A percentile compares a stretch with the other conserved stretches of the same genome.
Evolutionary conservation across 257 asterid genomes (phyloP).

Genomic region (Dorcoceras hygrometricum): DNA sequence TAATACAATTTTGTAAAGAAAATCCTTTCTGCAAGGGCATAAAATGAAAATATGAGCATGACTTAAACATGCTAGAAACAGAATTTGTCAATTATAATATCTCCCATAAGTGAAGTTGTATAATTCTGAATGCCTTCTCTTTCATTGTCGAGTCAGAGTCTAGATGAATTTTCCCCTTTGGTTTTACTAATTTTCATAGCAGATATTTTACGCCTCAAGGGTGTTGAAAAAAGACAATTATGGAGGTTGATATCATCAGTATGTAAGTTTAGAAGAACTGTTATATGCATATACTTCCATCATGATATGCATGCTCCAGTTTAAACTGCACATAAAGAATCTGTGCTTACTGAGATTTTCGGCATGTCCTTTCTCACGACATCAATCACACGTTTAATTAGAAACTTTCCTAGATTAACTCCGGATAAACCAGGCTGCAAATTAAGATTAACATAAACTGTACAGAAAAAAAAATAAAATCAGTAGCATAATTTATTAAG

Average conservation of each 20-base stretch:
- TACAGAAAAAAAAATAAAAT: slow-evolving; percentile 10
- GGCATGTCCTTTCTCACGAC: slow-evolving; percentile 90
- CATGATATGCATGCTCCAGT: background rate
- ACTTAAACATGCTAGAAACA: slow-evolving; percentile 1
- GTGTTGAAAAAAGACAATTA: background rate
- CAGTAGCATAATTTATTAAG: background rate
- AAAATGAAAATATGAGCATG: slow-evolving; percentile 10
- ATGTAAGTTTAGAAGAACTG: slow-evolving; percentile 16
- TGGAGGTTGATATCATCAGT: slow-evolving; percentile 1
- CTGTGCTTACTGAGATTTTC: slow-evolving; percentile 60
- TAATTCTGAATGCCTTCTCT: background rate
- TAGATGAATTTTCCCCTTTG: background rate
- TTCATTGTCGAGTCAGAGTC: slow-evolving; percentile 5
- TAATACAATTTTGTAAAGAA: background rate
- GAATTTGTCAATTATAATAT: background rate
- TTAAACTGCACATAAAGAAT: background rate
- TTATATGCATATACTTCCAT: slow-evolving; percentile 3
- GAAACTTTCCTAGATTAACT: slow-evolving; percentile 89
- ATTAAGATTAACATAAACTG: slow-evolving; percentile 18
- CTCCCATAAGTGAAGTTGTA: background rate
- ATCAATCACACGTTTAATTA: slow-evolving; percentile 91
- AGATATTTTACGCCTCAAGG: slow-evolving; percentile 3
- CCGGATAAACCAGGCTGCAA: slow-evolving; percentile 96
- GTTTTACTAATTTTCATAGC: slow-evolving; percentile 12
- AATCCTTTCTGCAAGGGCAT: background rate